Evolutionary conservation across 106 monocot species (phyloP), one percentile per base, ranked within the genome.

Genomic region (Dioscorea dumetorum): DNA sequence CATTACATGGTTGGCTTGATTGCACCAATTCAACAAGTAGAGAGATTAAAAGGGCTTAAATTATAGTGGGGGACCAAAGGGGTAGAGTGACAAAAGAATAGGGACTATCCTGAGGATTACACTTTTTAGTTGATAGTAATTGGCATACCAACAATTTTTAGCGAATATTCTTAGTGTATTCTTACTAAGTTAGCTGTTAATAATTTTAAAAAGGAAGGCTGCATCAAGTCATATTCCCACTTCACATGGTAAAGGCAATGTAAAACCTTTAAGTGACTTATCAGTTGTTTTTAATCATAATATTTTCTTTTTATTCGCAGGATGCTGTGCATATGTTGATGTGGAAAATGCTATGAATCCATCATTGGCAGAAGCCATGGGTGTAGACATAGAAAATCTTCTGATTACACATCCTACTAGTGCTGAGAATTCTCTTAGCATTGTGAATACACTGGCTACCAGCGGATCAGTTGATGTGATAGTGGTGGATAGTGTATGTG

Each of bases 401-500:
- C 84, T 94, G 18, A 78, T 90, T 76, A 69, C 84, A 64, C 84
- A 70, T 62, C 87, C 90, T 48, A 76, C 66, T 56, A 78, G 72
- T 74, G 94, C 94, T 76, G 94, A 94, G 77, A 87, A 80, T 72
- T 80, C 87, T 12, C 80, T 94, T 22, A 85, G 83, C 72, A 80
- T 90, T 49, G 80, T 87, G 49, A 75, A 94, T 72, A 85, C 87
- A 65, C 73, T 94, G 60, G 70, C 80, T 70, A 85, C 72, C 53
- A 83, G 90, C 66, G 82, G 84, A 78, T 90, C 90, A 24, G 63
- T 94, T 61, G 90, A 90, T 80, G 94, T 90, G 63, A 79, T 94
- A 68, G 85, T 94, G 48, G 80, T 94, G 18, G 94, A 94, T 51
- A 94, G 94, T 79, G 94, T 94, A 87, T 69, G 94, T 77, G 63